phyloP scores from a whole-genome alignment of 2,329 filamentous ascomycete genomes.

The Claviceps sorghi region DNA sequence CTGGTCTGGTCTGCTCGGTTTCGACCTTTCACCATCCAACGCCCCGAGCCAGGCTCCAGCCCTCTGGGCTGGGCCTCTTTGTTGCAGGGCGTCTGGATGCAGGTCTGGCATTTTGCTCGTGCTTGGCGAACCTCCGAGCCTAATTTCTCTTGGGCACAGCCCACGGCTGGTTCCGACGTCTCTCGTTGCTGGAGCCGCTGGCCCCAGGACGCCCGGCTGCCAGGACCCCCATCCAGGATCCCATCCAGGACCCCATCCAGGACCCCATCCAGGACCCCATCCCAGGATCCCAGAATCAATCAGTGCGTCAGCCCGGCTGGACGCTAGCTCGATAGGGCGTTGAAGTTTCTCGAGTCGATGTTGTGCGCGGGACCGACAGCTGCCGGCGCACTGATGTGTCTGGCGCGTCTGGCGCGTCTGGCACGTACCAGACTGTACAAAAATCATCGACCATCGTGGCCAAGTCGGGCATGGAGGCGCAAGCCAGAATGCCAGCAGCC shows the following conservation, averaged over 20 bases:
- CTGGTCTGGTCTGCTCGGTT: too few relatives aligned
- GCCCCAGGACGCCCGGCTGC: too few relatives aligned
- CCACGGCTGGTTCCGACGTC: not conserved
- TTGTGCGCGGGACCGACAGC: not conserved
- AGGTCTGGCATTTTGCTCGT: conserved; percentile 1
- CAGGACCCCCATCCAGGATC: too few relatives aligned
- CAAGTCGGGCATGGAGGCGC: conserved; percentile 1
- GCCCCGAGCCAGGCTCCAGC: not conserved
- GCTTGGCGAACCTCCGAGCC: not conserved
- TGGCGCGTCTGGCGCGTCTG: too few relatives aligned
- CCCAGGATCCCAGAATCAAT: not conserved
- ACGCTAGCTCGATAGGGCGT: not conserved
- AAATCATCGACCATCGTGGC: conserved; percentile 4
- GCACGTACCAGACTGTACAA: not conserved
- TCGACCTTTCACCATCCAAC: too few relatives aligned
- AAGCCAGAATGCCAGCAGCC: conserved; percentile 1
- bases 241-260: too few relatives aligned
- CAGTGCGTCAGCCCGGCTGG: not conserved
- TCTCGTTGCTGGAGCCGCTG: not conserved
- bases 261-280: too few relatives aligned
- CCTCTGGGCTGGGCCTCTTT: not conserved
- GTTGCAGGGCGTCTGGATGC: conserved; percentile 1
- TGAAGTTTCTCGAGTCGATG: not conserved
- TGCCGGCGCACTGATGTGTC: not conserved
- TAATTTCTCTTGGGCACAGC: not conserved